Evolutionary conservation across 169 alveolate genomes (phyloP).

Genomic region (Plasmodium coatneyi): DNA sequence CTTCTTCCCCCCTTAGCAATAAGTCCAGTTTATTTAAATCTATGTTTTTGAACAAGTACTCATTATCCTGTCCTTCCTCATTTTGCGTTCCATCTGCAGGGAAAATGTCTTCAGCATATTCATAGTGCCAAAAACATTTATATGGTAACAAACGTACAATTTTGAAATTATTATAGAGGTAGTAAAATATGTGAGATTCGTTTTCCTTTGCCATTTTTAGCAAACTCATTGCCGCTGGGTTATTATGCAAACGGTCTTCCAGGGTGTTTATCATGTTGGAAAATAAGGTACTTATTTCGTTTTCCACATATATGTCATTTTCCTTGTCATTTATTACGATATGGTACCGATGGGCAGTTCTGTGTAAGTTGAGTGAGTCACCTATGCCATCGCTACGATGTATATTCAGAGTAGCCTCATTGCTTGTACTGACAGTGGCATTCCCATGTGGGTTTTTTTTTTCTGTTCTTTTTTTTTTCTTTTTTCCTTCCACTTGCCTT

Average conservation of each 20-base stretch:
- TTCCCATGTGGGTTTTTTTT: background rate
- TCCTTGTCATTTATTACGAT: slow-evolving; percentile 66
- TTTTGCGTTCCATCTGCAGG: slow-evolving; percentile 1
- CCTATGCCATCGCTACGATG: background rate
- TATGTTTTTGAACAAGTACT: slow-evolving; percentile 44
- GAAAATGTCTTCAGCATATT: slow-evolving; percentile 12
- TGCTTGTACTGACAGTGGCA: background rate
- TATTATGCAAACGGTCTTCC: slow-evolving; percentile 23
- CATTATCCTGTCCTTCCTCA: slow-evolving; percentile 32
- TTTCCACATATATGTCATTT: slow-evolving; percentile 62
- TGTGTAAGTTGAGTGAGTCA: slow-evolving; percentile 8
- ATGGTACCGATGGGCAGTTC: slow-evolving; percentile 8
- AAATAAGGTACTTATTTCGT: slow-evolving; percentile 20
- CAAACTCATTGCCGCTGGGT: background rate
- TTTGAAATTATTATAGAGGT: slow-evolving; percentile 31
- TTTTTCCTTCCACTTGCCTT: slow-evolving; percentile 13
- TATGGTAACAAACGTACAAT: slow-evolving; percentile 50
- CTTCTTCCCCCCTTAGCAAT: slow-evolving; percentile 37
- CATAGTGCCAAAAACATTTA: slow-evolving; percentile 65
- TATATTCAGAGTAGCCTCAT: background rate
- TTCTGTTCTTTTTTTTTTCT: slow-evolving; percentile 2
- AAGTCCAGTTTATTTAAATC: slow-evolving; percentile 30
- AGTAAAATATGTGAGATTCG: slow-evolving; percentile 56
- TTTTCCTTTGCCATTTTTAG: slow-evolving; percentile 31
- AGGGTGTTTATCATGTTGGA: slow-evolving; percentile 21